Evolutionary conservation across 2,329 filamentous ascomycete genomes (phyloP), one percentile per base, ranked within the genome.

Genomic region (Mariannaea sp.): DNA sequence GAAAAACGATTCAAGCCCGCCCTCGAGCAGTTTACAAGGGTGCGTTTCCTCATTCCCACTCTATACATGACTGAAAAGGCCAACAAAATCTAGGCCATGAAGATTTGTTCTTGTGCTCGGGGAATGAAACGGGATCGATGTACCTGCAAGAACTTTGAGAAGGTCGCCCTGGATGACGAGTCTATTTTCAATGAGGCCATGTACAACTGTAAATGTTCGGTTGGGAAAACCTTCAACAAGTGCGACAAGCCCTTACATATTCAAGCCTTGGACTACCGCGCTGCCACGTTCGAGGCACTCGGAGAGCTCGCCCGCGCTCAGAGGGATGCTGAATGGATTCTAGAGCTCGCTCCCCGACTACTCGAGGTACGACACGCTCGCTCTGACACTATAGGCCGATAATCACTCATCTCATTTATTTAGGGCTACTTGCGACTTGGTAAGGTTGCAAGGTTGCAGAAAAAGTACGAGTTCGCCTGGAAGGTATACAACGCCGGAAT

Each of bases 381-480:
- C 19, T 17, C n/a, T 16, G 7, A 30, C n/a, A n/a, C n/a, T n/a
- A 27, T 5, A 24, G n/a, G 10, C 7, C 13, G 2, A 30, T 24
- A 17, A 5, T n/a, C n/a, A 3, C 7, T 12, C 29, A 38, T 14
- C 49, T 66, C 32, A 65, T 43, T 36, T 14, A 2, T 9, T 27
- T 6, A 77, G 75, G 75, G 75, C 7, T 77, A 77, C 52, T 67
- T 77, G 7, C 70, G 75, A 3, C 59, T 77, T 4, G 74, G 71
- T 1, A 76, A 77, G 56, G 62, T 75, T 49, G 66, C 70, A 5
- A 66, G 71, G 7, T 62, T 74, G 2, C 68, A 72, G 49, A 72
- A 71, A 56, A 69, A 75, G 7, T 48, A 68, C 30, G 67, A 71
- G 19, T 69, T 71, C 42, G 75, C 75, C 1, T 75, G 73, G 70